Base-by-base conservation (phyloP, 2,329 filamentous ascomycete genomes). In the Apiospora pterosperma region DNA sequence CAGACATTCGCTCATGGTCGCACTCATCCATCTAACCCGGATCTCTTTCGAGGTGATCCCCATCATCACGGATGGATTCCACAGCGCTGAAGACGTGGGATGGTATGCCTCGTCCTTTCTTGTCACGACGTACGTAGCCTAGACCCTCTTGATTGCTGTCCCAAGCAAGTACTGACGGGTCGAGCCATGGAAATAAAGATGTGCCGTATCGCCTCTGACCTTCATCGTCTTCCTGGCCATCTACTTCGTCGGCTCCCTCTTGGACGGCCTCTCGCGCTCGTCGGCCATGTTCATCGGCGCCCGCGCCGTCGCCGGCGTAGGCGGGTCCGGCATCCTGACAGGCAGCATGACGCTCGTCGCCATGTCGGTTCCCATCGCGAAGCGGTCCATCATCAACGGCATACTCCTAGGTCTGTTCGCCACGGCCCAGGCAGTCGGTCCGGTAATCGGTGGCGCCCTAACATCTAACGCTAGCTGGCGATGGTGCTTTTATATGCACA, bases 101-200 rank as follows among this genome's bases (percentile, higher is more conserved):
- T 82, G 80, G 79, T 81, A 81, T 59, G 78, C 76, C 2, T 73
- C 74, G 61, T 75, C 76, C 31, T 76, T 75, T 65, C 67, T 76
- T 67, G 71, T 79, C 10, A 55, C 66, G 34, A 64, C 67, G 16
- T 73, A 70, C 69, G 65, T 69, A 5, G 72, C 66, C 69, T 69
- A 67, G 61, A 71, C 65, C 70, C 68, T 72, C 60, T 67, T 65
- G 59, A 65, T 72, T 61, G 65, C 70, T 65, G 69, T 73, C 0
- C 69, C 73, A 31, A 74, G 75, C 71, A 14, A 76, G 68, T 21
- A 16, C 44, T 44, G n/a, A 44, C 41, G 41, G 5, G 12, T 3
- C 7, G 21, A 12, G 11, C 10, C 4, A 23, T 11, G 41, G 41
- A 10, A 42, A 39, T 39, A 48, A 55, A 52, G 48, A 34, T 55